Conservation (phyloP, 768 basidiomycete species). For the Hygrocybe punicea region DNA sequence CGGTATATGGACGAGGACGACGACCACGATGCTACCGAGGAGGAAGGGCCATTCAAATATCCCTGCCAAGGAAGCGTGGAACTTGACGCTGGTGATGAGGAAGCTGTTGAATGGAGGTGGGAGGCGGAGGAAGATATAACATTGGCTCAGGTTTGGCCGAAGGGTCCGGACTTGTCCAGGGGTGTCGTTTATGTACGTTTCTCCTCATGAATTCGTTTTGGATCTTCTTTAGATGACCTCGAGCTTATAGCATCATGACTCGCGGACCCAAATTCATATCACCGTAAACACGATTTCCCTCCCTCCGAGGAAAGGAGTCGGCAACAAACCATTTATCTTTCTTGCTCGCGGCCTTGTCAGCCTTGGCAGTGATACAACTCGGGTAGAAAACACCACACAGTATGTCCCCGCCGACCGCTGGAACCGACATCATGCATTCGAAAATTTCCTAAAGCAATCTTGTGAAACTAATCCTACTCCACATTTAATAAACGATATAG, state of each 20-base stretch:
- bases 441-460: background rate
- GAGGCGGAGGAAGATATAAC: conserved; percentile 66
- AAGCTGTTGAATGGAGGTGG: conserved; percentile 54
- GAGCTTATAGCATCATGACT: conserved; percentile 48
- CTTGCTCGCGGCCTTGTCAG: conserved; percentile 45
- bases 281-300: conserved; percentile 51
- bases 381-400: background rate
- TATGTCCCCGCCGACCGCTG: background rate
- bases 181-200: conserved; percentile 63
- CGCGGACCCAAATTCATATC: conserved; percentile 55
- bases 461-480: background rate
- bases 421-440: background rate
- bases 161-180: conserved; percentile 38
- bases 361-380: conserved; percentile 14
- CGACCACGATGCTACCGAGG: too few relatives aligned
- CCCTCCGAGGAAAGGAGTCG: conserved; percentile 51
- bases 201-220: background rate
- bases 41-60: background rate
- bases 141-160: conserved; percentile 57
- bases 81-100: conserved; percentile 32
- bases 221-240: conserved; percentile 5
- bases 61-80: conserved; percentile 45
- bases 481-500: background rate
- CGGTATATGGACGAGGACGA: conserved; percentile 31
- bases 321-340: conserved; percentile 64